Percentiles rank a stretch among this genome's conserved stretches.
Conservation (phyloP, 2,329 filamentous ascomycete species). For the Ambrosiella cleistominuta region DNA sequence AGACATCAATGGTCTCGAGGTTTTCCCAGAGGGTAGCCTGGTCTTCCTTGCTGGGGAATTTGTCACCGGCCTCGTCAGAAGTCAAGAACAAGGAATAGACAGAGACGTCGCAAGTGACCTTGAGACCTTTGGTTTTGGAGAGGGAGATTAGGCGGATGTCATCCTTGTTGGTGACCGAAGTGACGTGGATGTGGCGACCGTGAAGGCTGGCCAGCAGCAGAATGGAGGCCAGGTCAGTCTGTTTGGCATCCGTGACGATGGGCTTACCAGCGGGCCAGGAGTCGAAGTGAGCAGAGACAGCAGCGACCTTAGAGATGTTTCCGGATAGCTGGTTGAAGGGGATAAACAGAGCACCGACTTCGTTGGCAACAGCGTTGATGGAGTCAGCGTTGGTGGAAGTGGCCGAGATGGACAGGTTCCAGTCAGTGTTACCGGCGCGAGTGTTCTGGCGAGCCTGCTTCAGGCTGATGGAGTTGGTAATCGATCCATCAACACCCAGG, state of each 20-base stretch:
- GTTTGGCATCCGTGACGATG: conserved; percentile 65
- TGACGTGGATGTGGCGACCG: conserved; percentile 61
- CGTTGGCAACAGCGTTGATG: conserved; percentile 52
- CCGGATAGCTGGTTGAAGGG: conserved; percentile 68
- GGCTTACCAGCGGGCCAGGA: conserved; percentile 63
- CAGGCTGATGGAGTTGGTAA: conserved; percentile 54
- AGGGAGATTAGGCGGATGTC: conserved; percentile 62
- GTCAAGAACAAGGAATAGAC: conserved; percentile 63
- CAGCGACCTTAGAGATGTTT: conserved; percentile 69
- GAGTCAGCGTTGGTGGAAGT: conserved; percentile 58
- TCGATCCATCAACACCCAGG: conserved; percentile 51
- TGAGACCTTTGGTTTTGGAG: conserved; percentile 64
- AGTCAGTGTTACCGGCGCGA: conserved; percentile 53
- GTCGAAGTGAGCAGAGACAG: conserved; percentile 62
- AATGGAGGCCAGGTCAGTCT: conserved; percentile 65
- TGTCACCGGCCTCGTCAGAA: conserved; percentile 46
- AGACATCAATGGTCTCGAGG: conserved; percentile 56
- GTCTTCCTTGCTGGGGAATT: conserved; percentile 49
- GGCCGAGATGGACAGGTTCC: conserved; percentile 61
- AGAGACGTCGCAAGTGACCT: conserved; percentile 69
- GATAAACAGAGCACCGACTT: conserved; percentile 67
- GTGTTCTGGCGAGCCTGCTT: conserved; percentile 56
- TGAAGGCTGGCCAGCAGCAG: conserved; percentile 62
- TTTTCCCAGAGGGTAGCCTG: conserved; percentile 61
- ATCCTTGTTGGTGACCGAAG: conserved; percentile 63